Base-by-base conservation (phyloP, 2,329 filamentous ascomycete species). In the Hypoxylon sp. region DNA sequence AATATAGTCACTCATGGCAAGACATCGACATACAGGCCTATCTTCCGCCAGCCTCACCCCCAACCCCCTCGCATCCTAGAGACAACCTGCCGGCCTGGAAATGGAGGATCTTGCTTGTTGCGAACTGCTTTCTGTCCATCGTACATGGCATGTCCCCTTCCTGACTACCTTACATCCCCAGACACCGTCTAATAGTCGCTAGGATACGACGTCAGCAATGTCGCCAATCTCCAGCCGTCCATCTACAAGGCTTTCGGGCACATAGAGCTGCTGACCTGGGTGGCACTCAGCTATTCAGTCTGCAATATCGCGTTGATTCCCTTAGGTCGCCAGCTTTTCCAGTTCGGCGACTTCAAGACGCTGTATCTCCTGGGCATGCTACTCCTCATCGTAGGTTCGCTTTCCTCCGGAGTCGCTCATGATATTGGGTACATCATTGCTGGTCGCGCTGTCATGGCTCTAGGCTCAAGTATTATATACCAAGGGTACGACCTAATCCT, bases 201-300 rank as follows among this genome's bases (percentile, higher is more conserved):
- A 82, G 81, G 81, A 17, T 83, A 82, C 72, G 81, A 83, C 66
- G 76, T 82, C 6, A 81, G 80, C 67, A 82, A 85, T 61, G 82
- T 84, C 17, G 84, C 86, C 6, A 85, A 89, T 70, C 85, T 87
- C 53, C 89, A 89, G 75, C 80, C 79, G 7, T 86, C 85, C 2
- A 84, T 90, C 54, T 90, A 90, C 75, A 79, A 85, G 58, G 85
- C 85, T 22, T 81, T 82, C 49, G 78, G 78, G 4, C 72, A 78
- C 10, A 78, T 83, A 40, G 76, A 81, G 37, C 73, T 82, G 1
- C 74, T 83, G 5, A 77, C 80, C 3, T 82, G 81, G 81, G 75
- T 83, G n/a, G 77, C 74, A 27, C 72, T 82, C 11, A 77, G 76
- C 6, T 82, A 81, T 64, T 78, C 77, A 0, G 68, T 79, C 11